phyloP scores from a whole-genome alignment of 2,329 filamentous ascomycete species.

The Epichloe sylvatica region DNA sequence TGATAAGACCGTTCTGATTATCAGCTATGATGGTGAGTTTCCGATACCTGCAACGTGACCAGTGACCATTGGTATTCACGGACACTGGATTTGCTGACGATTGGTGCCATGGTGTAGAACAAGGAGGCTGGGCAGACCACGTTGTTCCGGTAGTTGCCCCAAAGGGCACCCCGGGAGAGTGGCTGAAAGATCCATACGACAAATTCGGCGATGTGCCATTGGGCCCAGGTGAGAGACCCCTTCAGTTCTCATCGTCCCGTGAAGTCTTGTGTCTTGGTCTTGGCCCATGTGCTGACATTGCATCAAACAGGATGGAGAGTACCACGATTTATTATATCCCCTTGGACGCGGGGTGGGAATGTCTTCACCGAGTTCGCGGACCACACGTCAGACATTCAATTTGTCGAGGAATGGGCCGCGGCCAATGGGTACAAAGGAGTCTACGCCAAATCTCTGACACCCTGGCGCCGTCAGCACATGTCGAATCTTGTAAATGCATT shows the following conservation, averaged over 20 bases:
- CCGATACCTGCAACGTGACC: background rate
- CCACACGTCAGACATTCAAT: slow-evolving; percentile 39
- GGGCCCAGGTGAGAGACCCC: slow-evolving; percentile 14
- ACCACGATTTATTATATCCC: slow-evolving; percentile 39
- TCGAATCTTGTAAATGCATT: slow-evolving; percentile 20
- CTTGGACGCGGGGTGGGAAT: slow-evolving; percentile 37
- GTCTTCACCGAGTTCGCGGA: slow-evolving; percentile 40
- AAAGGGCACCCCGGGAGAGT: slow-evolving; percentile 34
- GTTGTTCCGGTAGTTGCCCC: slow-evolving; percentile 34
- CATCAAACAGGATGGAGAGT: slow-evolving; percentile 24
- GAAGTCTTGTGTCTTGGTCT: no score
- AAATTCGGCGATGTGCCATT: slow-evolving; percentile 11
- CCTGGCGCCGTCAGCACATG: slow-evolving; percentile 16
- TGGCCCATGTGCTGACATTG: background rate
- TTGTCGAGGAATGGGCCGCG: slow-evolving; percentile 31
- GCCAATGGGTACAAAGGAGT: slow-evolving; percentile 22
- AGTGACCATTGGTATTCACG: no score
- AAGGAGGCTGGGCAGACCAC: slow-evolving; percentile 40
- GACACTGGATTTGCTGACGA: background rate
- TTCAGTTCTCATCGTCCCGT: no score
- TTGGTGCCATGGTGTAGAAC: slow-evolving; percentile 20
- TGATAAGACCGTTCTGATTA: slow-evolving; percentile 33
- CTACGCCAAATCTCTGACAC: slow-evolving; percentile 10
- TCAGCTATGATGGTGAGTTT: slow-evolving; percentile 34
- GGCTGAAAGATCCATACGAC: slow-evolving; percentile 28